phyloP scores from a whole-genome alignment of 805 yeast species.

The Lipomyces sp. region DNA sequence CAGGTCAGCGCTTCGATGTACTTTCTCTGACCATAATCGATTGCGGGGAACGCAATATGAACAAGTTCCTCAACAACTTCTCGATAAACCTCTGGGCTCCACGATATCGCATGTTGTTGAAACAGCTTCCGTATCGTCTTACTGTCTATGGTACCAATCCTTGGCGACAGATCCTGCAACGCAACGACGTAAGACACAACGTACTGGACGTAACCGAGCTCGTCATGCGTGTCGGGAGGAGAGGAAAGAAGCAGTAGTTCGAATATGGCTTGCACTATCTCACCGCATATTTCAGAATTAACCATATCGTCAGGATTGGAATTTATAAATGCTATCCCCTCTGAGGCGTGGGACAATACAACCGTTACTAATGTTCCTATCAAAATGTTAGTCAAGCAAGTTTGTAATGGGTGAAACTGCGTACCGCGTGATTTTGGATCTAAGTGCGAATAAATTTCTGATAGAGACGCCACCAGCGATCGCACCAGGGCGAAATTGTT shows the following conservation, averaged over 20 bases:
- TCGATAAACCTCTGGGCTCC: constrained; percentile 7
- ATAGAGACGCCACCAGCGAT: constrained; percentile 5
- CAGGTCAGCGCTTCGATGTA: constrained; percentile 16
- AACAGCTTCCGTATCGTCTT: neutral
- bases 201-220: neutral
- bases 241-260: constrained; percentile 8
- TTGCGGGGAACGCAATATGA: constrained; percentile 1
- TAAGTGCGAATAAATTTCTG: constrained; percentile 8
- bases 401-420: neutral
- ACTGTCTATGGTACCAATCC: neutral
- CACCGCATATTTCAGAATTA: neutral
- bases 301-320: neutral
- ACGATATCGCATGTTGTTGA: constrained; percentile 1
- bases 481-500: neutral
- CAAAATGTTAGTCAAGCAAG: neutral
- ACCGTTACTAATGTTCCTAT: neutral
- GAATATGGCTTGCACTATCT: constrained; percentile 13
- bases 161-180: constrained; percentile 7
- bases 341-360: neutral
- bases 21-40: neutral
- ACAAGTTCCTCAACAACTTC: neutral
- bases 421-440: neutral
- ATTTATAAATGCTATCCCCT: neutral
- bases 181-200: constrained; percentile 6
- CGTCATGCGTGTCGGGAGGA: neutral